Conservation (phyloP, 345 rosid species). For the Euclidium syriacum region DNA sequence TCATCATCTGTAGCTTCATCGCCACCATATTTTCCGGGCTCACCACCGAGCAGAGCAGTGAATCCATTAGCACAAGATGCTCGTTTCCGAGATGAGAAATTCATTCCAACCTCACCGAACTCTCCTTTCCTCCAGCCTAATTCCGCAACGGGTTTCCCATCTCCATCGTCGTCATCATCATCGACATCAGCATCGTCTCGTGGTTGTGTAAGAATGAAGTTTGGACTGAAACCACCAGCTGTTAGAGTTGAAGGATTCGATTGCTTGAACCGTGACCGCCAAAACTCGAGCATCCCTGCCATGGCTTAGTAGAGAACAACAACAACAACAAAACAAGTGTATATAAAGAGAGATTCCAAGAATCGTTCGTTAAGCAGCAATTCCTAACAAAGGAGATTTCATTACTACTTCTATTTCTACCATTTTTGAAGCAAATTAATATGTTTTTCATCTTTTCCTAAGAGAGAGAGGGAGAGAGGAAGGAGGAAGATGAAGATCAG, state of each 20-base stretch:
- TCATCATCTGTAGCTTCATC: conserved; percentile 42
- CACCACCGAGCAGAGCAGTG: conserved; percentile 83
- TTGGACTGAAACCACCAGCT: conserved; percentile 77
- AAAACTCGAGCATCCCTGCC: conserved; percentile 94
- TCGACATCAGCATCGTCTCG: conserved; percentile 59
- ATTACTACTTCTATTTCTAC: conserved; percentile 13
- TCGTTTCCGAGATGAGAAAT: conserved; percentile 66
- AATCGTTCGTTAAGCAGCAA: conserved; percentile 8
- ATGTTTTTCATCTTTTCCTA: conserved; percentile 1
- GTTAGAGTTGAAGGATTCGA: conserved; percentile 99
- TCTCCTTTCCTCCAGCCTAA: conserved; percentile 29
- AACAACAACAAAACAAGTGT: conserved; percentile 54
- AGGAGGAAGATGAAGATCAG: conserved; percentile 27
- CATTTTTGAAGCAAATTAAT: conserved; percentile 33
- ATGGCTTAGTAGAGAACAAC: conserved; percentile 73
- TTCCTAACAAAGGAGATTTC: conserved; percentile 25
- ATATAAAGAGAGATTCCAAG: conserved; percentile 35
- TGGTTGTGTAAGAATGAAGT: conserved; percentile 63
- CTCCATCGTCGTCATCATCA: conserved; percentile 50
- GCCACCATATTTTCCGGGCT: conserved; percentile 75
- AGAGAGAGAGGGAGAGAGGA: conserved; percentile 12
- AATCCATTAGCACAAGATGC: conserved; percentile 85
- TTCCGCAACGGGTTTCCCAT: conserved; percentile 27
- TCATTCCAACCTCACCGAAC: conserved; percentile 29
- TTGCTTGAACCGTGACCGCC: conserved; percentile 95